Base-by-base conservation (phyloP, 768 basidiomycete genomes). In the Leccinum longicurvipes region DNA sequence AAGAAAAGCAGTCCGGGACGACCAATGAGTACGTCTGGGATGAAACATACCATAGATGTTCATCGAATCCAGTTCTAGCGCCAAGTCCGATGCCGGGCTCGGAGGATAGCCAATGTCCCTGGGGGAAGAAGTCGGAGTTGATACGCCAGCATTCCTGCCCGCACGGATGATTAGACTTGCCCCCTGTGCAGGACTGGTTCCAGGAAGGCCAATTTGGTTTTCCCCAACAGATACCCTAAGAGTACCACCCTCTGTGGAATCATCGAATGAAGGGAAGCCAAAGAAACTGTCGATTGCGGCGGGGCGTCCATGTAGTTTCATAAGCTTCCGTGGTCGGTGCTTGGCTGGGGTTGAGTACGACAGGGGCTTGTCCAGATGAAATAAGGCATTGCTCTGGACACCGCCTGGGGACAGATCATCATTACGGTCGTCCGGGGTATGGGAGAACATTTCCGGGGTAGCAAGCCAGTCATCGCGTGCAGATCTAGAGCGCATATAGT, bases 21-120 rank as follows among this genome's bases (percentile, higher is more conserved):
- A 60, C 52, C 55, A 50, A 21, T n/a, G 44, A 25, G 36, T 14
- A 14, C 47, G 15, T 25, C 47, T 21, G 6, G 32, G 27, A 56
- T n/a, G n/a, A 4, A 7, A 72, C 70, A 55, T 64, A 71, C 70
- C 70, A n/a, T 59, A 21, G 2, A 73, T 55, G 41, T 46, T 55
- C 59, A 71, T 63, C 12, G 60, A 71, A 15, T 31, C 41, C 21
- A 73, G 27, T 6, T 53, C 66, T 27, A 62, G 54, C 3, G 50
- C 56, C 60, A 71, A 51, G 47, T 61, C 65, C 0, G 42, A 57
- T 10, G 59, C 59, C 47, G 60, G 68, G 39, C 63, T 67, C 11
- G 62, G 51, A 39, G 60, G 56, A 32, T 47, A 44, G 12, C 4
- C 3, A 17, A 6, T 15, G 42, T 15, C n/a, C 31, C 14, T 29